These are phyloP conservation scores for Lasiodiplodia citricola DNA, from an alignment of 2,329 filamentous ascomycete genomes.

Conservation along the genomic window DNA sequence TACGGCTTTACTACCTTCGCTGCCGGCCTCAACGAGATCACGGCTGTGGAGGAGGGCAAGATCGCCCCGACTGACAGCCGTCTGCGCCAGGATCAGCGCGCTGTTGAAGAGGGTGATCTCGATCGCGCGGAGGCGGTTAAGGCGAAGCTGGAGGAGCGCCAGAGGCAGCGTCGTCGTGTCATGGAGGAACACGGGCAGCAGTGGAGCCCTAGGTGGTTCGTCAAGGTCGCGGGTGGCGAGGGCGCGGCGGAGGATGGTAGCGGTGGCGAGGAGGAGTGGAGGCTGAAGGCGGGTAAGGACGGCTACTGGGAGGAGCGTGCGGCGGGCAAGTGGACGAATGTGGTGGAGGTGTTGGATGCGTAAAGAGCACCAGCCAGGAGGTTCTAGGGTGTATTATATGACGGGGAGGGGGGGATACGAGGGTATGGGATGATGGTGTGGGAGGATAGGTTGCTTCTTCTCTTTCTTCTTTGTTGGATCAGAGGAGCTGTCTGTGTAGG, in stretches of 20 bases:
- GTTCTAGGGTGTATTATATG: not conserved
- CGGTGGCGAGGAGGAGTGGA: constrained; percentile 55
- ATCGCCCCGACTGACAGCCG: constrained; percentile 83
- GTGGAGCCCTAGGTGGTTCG: constrained; percentile 85
- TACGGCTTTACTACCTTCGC: constrained; percentile 92
- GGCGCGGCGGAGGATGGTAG: constrained; percentile 36
- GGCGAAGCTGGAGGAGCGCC: constrained; percentile 81
- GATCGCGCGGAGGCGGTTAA: constrained; percentile 87
- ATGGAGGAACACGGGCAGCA: constrained; percentile 76
- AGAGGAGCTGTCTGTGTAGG: not conserved
- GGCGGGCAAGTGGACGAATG: constrained; percentile 67
- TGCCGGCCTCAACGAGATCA: constrained; percentile 85
- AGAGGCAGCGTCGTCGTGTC: constrained; percentile 74
- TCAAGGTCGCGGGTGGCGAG: constrained; percentile 58
- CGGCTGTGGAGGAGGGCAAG: constrained; percentile 73
- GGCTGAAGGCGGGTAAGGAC: constrained; percentile 78
- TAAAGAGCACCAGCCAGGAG: not conserved
- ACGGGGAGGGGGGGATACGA: no score
- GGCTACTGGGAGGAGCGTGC: constrained; percentile 91
- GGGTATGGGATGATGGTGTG: no score
- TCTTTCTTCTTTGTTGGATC: not conserved
- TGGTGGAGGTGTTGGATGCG: constrained; percentile 60
- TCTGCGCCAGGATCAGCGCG: constrained; percentile 84
- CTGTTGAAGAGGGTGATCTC: constrained; percentile 79
- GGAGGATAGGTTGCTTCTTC: not conserved